phyloP scores from a whole-genome alignment of 2,329 filamentous ascomycete species.

The Gliomastix tumulicola region DNA sequence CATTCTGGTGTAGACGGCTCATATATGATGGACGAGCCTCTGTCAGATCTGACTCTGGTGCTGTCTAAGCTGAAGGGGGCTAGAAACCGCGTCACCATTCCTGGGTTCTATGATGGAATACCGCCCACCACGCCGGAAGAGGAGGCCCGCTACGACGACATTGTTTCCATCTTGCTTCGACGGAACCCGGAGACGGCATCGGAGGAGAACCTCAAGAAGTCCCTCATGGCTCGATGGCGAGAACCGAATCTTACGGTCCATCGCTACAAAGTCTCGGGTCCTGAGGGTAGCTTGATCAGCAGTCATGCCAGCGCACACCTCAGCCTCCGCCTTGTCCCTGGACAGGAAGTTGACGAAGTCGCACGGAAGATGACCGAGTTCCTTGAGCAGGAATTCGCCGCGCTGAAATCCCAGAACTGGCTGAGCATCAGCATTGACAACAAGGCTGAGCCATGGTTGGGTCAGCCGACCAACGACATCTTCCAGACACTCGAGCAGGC shows the following conservation, averaged over 20 bases:
- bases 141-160: slow-evolving; percentile 75
- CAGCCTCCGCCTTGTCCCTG: slow-evolving; percentile 86
- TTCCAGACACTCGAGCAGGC: slow-evolving; percentile 84
- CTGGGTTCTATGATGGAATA: slow-evolving; percentile 82
- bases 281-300: slow-evolving; percentile 87
- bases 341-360: slow-evolving; percentile 79
- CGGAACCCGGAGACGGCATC: slow-evolving; percentile 56
- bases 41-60: slow-evolving; percentile 83
- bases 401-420: slow-evolving; percentile 72
- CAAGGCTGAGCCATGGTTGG: slow-evolving; percentile 92
- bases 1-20: slow-evolving; percentile 98
- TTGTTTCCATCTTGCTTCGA: slow-evolving; percentile 67
- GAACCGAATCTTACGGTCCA: slow-evolving; percentile 94
- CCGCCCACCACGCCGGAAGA: slow-evolving; percentile 69
- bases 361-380: slow-evolving; percentile 60
- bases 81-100: slow-evolving; percentile 76
- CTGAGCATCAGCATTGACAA: slow-evolving; percentile 83
- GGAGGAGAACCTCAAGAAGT: slow-evolving; percentile 67
- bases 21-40: slow-evolving; percentile 78
- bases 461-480: slow-evolving; percentile 83
- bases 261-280: slow-evolving; percentile 84
- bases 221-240: slow-evolving; percentile 89
- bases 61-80: slow-evolving; percentile 75
- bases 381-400: slow-evolving; percentile 62
- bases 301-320: slow-evolving; percentile 82